Percentiles rank a stretch among this genome's conserved stretches.
These are phyloP conservation scores for Earliella scabrosa DNA, from an alignment of 1,284 basidiomycete genomes.

Conservation along the genomic window DNA sequence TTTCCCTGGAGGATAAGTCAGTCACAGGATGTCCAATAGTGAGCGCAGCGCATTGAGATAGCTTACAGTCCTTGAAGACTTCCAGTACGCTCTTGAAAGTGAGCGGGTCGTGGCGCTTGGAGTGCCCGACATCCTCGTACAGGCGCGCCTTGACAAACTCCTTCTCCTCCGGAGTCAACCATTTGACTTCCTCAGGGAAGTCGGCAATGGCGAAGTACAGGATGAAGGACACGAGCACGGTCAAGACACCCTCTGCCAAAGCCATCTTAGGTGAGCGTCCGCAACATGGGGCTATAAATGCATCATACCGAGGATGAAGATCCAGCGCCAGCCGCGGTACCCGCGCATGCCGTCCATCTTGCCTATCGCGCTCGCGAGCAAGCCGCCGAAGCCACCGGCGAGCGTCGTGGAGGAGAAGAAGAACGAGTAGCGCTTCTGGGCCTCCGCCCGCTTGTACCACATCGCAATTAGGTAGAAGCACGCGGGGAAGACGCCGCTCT, in stretches of 20 bases:
- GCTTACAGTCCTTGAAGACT: constrained; percentile 34
- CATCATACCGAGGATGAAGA: constrained; percentile 43
- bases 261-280: too few relatives aligned
- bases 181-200: constrained; percentile 36
- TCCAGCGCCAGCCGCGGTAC: constrained; percentile 41
- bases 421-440: constrained; percentile 42
- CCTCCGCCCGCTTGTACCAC: constrained; percentile 44
- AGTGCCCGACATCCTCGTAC: constrained; percentile 34
- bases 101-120: constrained; percentile 28
- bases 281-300: too few relatives aligned
- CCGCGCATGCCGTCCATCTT: constrained; percentile 40
- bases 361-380: constrained; percentile 40
- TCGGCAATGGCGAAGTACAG: constrained; percentile 36
- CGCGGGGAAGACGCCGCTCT: constrained; percentile 38
- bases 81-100: constrained; percentile 24
- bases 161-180: constrained; percentile 35
- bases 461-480: constrained; percentile 41
- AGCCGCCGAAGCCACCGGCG: constrained; percentile 39
- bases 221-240: constrained; percentile 33
- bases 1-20: constrained; percentile 27
- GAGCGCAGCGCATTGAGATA: too few relatives aligned
- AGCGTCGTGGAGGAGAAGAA: constrained; percentile 40
- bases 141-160: constrained; percentile 35
- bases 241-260: constrained; percentile 38
- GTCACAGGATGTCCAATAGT: neutral